Percentiles rank a stretch among this genome's conserved stretches.
Evolutionary conservation across 164 flowering plant genomes (phyloP).

Genomic region (Pachysandra terminalis): DNA sequence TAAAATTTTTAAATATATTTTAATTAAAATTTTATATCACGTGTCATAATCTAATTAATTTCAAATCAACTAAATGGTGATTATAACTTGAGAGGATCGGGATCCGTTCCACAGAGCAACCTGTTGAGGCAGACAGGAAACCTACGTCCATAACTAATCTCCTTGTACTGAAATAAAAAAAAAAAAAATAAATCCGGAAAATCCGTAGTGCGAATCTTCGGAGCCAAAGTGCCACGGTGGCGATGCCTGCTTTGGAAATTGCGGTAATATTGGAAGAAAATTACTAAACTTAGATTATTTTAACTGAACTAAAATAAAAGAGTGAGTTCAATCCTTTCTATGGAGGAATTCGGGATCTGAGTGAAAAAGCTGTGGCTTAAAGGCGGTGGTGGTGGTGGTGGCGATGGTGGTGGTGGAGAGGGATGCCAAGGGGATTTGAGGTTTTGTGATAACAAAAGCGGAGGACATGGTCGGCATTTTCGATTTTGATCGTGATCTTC

Average conservation of each 20-base stretch:
- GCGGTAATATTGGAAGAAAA: too few species aligned
- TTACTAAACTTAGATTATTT: neutral
- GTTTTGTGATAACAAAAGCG: neutral
- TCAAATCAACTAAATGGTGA: too few species aligned
- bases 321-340: too few species aligned
- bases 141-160: too few species aligned
- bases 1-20: too few species aligned
- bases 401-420: neutral
- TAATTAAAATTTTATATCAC: too few species aligned
- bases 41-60: too few species aligned
- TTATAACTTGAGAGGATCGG: too few species aligned
- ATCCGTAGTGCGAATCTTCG: neutral
- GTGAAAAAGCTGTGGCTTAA: neutral
- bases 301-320: neutral
- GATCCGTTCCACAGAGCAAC: too few species aligned
- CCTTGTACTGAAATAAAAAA: neutral
- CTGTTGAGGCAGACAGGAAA: too few species aligned
- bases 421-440: constrained; percentile 1
- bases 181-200: too few species aligned
- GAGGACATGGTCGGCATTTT: constrained; percentile 5
- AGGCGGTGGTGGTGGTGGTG: neutral
- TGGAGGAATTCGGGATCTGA: neutral
- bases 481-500: constrained; percentile 5
- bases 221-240: neutral
- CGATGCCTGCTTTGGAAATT: neutral